Evolutionary conservation across 108 stramenopile genomes (phyloP).

Genomic region (Cyclotella choctawhatcheeana): DNA sequence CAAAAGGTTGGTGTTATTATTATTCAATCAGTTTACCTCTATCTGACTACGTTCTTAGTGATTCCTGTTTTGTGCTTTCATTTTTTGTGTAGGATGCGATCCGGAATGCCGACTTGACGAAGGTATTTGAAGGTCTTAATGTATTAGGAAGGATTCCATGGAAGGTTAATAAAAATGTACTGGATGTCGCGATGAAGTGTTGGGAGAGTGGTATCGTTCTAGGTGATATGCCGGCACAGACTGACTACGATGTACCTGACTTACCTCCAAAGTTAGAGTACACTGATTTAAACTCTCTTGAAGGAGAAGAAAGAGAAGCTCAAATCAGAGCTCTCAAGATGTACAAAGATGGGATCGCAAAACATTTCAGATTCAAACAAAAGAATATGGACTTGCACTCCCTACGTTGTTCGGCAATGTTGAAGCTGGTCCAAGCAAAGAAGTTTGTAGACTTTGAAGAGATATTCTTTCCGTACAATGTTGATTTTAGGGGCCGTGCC

Average conservation of each 20-base stretch:
- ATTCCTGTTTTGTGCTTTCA: too few relatives aligned
- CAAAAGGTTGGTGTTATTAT: slow-evolving; percentile 57
- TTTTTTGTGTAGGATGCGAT: slow-evolving; percentile 62
- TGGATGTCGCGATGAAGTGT: slow-evolving; percentile 73
- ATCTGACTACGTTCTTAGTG: neutral
- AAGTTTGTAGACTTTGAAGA: slow-evolving; percentile 84
- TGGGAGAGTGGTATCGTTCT: slow-evolving; percentile 80
- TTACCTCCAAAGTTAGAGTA: slow-evolving; percentile 56
- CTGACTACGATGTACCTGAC: slow-evolving; percentile 78
- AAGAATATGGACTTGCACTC: slow-evolving; percentile 85
- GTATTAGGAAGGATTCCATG: slow-evolving; percentile 85
- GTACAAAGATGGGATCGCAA: slow-evolving; percentile 63
- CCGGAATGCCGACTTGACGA: slow-evolving; percentile 66
- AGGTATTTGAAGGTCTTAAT: slow-evolving; percentile 88
- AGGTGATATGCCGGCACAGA: slow-evolving; percentile 87
- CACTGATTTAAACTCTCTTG: slow-evolving; percentile 35
- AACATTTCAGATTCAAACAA: slow-evolving; percentile 67
- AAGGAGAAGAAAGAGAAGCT: slow-evolving; percentile 34
- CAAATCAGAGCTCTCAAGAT: slow-evolving; percentile 45
- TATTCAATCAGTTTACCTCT: neutral
- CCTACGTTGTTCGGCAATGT: slow-evolving; percentile 83
- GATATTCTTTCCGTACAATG: slow-evolving; percentile 98
- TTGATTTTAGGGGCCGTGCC: slow-evolving; percentile 98
- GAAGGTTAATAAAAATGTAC: slow-evolving; percentile 84
- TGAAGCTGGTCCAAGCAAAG: slow-evolving; percentile 90